phyloP scores from a whole-genome alignment of 495 filamentous ascomycete genomes.

The Hypomontagnella submonticulosa region DNA sequence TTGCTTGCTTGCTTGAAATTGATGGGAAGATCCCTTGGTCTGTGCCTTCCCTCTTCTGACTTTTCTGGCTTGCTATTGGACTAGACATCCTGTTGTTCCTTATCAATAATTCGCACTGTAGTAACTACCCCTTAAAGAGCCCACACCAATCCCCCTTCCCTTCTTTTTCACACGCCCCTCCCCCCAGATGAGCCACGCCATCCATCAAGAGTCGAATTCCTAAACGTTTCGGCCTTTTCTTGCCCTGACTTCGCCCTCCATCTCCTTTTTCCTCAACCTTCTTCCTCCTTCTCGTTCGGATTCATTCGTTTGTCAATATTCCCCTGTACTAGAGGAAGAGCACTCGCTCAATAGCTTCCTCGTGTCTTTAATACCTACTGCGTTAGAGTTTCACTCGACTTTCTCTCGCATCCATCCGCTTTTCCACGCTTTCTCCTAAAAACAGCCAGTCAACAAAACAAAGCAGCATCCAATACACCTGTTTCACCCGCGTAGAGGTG shows the following conservation, averaged over 20 bases:
- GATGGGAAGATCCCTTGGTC: constrained; percentile 39
- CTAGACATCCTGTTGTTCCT: constrained; percentile 13
- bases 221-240: constrained; percentile 59
- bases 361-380: constrained; percentile 46
- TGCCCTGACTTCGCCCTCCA: constrained; percentile 49
- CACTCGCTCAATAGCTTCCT: constrained; percentile 56
- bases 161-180: constrained; percentile 50
- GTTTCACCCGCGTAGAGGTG: constrained; percentile 15
- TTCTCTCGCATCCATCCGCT: constrained; percentile 40
- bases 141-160: constrained; percentile 45
- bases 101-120: constrained; percentile 23
- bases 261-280: constrained; percentile 50
- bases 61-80: constrained; percentile 22
- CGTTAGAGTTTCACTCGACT: constrained; percentile 34
- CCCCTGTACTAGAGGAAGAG: constrained; percentile 53
- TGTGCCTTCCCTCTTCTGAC: constrained; percentile 20
- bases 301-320: constrained; percentile 61
- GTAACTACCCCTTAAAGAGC: constrained; percentile 37
- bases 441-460: constrained; percentile 46
- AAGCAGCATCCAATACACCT: constrained; percentile 30
- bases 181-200: constrained; percentile 51
- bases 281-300: constrained; percentile 49
- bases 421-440: constrained; percentile 42
- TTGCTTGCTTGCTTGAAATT: constrained; percentile 42
- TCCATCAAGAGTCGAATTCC: constrained; percentile 53